These are phyloP conservation scores for Aspergillus terreus DNA, from an alignment of 2,329 filamentous ascomycete species.

Conservation along the genomic window DNA sequence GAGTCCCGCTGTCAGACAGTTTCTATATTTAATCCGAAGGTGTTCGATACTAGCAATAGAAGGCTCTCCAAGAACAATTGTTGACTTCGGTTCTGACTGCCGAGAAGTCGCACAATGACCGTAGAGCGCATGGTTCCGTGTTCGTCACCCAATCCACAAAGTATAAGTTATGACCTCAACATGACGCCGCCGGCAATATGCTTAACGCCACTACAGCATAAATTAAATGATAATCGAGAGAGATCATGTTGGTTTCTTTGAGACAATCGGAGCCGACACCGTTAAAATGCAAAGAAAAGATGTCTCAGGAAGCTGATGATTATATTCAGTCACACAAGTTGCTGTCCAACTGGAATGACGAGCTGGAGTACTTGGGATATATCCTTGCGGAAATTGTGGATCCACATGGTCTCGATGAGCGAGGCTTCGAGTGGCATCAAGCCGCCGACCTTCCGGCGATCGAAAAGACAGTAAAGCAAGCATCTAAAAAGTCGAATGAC, in stretches of 20 bases:
- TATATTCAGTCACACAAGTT: neutral
- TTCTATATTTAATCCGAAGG: too few species aligned
- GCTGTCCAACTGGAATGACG: constrained; percentile 3
- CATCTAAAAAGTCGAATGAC: neutral
- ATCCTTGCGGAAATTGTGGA: constrained; percentile 8
- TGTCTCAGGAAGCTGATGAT: neutral
- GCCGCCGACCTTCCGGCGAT: constrained; percentile 8
- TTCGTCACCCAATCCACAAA: too few species aligned
- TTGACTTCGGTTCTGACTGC: too few species aligned
- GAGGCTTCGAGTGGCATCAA: constrained; percentile 6
- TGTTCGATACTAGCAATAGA: too few species aligned
- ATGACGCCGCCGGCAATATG: too few species aligned
- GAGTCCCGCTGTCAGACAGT: too few species aligned
- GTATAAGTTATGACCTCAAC: too few species aligned
- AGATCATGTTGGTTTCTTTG: neutral
- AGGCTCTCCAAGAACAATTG: too few species aligned
- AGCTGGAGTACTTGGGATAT: constrained; percentile 10
- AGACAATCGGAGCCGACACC: neutral
- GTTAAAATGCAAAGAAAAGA: neutral
- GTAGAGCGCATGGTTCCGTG: too few species aligned
- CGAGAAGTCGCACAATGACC: too few species aligned
- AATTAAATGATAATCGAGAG: too few species aligned
- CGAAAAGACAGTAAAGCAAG: neutral
- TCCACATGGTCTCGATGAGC: constrained; percentile 3
- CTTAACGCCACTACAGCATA: too few species aligned